Base-by-base conservation (phyloP, 2,329 filamentous ascomycete species). In the Biscogniauxia sp. region DNA sequence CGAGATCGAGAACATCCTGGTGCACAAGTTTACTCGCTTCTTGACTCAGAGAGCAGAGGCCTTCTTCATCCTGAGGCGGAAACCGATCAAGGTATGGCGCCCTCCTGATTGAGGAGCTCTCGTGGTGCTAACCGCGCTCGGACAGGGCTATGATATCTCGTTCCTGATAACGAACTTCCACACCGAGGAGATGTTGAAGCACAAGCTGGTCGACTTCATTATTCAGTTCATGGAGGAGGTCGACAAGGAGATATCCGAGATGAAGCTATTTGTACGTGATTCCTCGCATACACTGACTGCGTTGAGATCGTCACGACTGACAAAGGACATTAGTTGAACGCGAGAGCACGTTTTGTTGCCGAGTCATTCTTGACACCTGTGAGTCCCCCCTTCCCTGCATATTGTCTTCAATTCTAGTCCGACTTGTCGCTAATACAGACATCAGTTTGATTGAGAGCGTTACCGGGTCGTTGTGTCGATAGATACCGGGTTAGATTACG, bases 191-290 rank as follows among this genome's bases (percentile, higher is more conserved):
- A 97, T 99, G 93, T 78, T 98, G 75, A 98, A 98, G 83, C 94
- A 99, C 76, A 98, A 99, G 82, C 84, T 99, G 69, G 96, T 99
- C 37, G 95, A 99, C 76, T 99, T 99, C 73, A 96, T 99, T 69
- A 97, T 99, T 67, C 89, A 98, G 73, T 99, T 99, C 73, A 98
- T 99, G 94, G 94, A 99, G 78, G 95, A 99, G 76, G 96, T 99
- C 4, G 96, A 99, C 78, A 99, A 99, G 83, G 95, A 99, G 78
- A 99, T 99, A 62, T 98, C 95, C 2, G 96, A 99, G 80, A 98
- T 99, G 95, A 99, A 99, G 85, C 89, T 99, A 72, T 99, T 99
- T 78, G 94, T 97, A 85, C 69, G 92, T 82, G 5, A 45, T 5
- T 32, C 8, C 13, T 20, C 2, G 49, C 15, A 20, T 8, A n/a